phyloP scores from a whole-genome alignment of 768 basidiomycete species.

The Suillus subalutaceus region DNA sequence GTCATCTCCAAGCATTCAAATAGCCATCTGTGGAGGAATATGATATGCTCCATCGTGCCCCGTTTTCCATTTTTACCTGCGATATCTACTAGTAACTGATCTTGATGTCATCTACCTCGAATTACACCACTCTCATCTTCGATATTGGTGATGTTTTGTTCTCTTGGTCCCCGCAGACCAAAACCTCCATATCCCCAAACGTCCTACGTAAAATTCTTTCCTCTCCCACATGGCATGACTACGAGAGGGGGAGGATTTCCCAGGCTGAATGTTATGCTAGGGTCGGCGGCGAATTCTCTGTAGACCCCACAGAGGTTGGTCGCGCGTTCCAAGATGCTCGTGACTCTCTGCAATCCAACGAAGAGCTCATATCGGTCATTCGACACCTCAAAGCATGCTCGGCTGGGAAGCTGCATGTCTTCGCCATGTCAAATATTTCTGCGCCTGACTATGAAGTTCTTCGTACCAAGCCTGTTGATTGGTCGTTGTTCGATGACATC shows the following conservation, averaged over 20 bases:
- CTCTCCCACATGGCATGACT: constrained; percentile 54
- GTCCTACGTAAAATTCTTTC: constrained; percentile 44
- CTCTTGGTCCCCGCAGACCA: constrained; percentile 52
- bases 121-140: constrained; percentile 43
- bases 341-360: constrained; percentile 47
- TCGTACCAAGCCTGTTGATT: constrained; percentile 48
- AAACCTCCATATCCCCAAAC: constrained; percentile 43
- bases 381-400: constrained; percentile 46
- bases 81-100: background rate
- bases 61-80: background rate
- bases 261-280: constrained; percentile 48
- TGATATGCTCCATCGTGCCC: background rate
- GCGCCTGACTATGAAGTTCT: constrained; percentile 51
- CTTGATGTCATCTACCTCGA: constrained; percentile 6
- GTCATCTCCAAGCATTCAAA: constrained; percentile 4
- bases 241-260: constrained; percentile 50
- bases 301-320: constrained; percentile 43
- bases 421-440: constrained; percentile 65
- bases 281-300: constrained; percentile 42
- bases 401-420: constrained; percentile 40
- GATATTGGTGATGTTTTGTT: constrained; percentile 62
- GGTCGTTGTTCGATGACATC: constrained; percentile 49
- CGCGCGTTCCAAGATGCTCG: constrained; percentile 51
- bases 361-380: constrained; percentile 48
- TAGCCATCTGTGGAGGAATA: background rate